Conservation (phyloP, 495 filamentous ascomycete species). For the Xylaria curta region DNA sequence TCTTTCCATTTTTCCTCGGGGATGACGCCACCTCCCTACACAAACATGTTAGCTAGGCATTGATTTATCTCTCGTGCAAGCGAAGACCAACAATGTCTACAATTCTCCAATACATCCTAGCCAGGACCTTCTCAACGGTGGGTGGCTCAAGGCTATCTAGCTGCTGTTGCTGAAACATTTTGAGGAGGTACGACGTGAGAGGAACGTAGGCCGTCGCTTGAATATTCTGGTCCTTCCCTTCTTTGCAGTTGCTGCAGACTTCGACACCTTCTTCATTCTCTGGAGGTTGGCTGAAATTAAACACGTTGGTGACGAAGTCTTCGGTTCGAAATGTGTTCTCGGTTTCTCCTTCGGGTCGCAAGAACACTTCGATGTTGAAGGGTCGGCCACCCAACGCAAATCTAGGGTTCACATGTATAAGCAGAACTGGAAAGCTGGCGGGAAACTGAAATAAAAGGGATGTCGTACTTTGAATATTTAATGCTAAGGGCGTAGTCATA, state of each 20-base stretch:
- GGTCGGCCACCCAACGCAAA: slow-evolving; percentile 24
- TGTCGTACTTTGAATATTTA: slow-evolving; percentile 18
- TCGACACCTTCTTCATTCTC: slow-evolving; percentile 15
- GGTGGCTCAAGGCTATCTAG: slow-evolving; percentile 13
- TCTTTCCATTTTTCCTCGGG: slow-evolving; percentile 17
- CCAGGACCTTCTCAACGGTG: slow-evolving; percentile 17
- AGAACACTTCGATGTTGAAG: slow-evolving; percentile 23
- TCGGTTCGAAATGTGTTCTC: slow-evolving; percentile 7
- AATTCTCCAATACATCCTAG: slow-evolving; percentile 24
- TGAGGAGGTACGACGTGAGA: slow-evolving; percentile 12
- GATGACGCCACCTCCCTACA: not conserved
- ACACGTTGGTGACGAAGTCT: slow-evolving; percentile 21
- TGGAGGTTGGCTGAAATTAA: slow-evolving; percentile 18
- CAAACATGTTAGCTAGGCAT: not conserved
- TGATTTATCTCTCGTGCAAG: not conserved
- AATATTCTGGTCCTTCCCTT: slow-evolving; percentile 9
- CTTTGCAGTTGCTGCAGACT: slow-evolving; percentile 16
- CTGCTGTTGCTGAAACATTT: slow-evolving; percentile 17
- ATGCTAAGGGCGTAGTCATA: slow-evolving; percentile 17
- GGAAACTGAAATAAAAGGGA: not conserved
- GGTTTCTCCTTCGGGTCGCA: slow-evolving; percentile 15
- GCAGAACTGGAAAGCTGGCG: not conserved
- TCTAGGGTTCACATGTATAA: slow-evolving; percentile 5
- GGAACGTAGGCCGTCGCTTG: slow-evolving; percentile 15
- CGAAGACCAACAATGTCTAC: slow-evolving; percentile 13